Percentiles rank a stretch among this genome's conserved stretches.
phyloP scores from a whole-genome alignment of 2,329 filamentous ascomycete species.

The Botrytis cinerea region DNA sequence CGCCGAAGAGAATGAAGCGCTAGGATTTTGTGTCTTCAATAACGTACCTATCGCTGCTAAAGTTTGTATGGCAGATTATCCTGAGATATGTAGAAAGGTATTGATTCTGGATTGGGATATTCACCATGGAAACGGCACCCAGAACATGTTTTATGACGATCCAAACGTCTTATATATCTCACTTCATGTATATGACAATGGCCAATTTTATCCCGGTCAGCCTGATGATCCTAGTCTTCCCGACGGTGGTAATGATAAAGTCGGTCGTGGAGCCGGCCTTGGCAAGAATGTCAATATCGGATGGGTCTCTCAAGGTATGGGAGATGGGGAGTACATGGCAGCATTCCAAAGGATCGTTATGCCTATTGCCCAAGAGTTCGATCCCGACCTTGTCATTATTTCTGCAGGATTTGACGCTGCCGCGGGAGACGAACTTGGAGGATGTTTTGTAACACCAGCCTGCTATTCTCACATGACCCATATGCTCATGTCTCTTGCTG shows the following conservation, averaged over 20 bases:
- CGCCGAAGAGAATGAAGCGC: slow-evolving; percentile 79
- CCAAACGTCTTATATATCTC: slow-evolving; percentile 96
- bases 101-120: slow-evolving; percentile 92
- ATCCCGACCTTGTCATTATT: slow-evolving; percentile 92
- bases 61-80: slow-evolving; percentile 80
- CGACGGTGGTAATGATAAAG: slow-evolving; percentile 62
- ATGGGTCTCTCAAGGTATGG: slow-evolving; percentile 76
- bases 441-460: slow-evolving; percentile 84
- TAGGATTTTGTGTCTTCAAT: slow-evolving; percentile 98
- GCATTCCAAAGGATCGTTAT: slow-evolving; percentile 96
- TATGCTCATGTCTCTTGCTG: slow-evolving; percentile 94
- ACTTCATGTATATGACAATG: slow-evolving; percentile 82
- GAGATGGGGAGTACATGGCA: slow-evolving; percentile 93
- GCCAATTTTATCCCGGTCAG: slow-evolving; percentile 78
- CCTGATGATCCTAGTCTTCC: slow-evolving; percentile 62
- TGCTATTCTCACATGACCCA: slow-evolving; percentile 99
- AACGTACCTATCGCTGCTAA: slow-evolving; percentile 93
- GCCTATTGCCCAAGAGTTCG: slow-evolving; percentile 91
- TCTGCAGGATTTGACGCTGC: slow-evolving; percentile 96
- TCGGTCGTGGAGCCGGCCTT: slow-evolving; percentile 55
- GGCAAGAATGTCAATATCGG: slow-evolving; percentile 68
- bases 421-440: slow-evolving; percentile 87
- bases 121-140: slow-evolving; percentile 84
- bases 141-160: slow-evolving; percentile 94
- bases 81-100: slow-evolving; percentile 80